Base-by-base conservation (phyloP, 768 basidiomycete genomes). In the Tulasnella sp. region DNA sequence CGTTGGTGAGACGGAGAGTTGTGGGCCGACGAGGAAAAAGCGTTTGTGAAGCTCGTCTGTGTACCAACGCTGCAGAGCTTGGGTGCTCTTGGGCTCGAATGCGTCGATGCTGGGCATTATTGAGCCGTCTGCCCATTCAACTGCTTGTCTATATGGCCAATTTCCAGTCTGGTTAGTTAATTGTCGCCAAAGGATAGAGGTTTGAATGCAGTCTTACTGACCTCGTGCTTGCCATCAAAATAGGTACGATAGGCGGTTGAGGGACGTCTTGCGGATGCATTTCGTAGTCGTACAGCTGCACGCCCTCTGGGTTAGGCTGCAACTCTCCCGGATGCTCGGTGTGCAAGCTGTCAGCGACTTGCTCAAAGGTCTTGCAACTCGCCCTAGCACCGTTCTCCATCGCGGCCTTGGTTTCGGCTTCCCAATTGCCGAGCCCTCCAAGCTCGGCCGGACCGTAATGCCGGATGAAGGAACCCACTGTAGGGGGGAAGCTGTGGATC, bases 261-360 rank as follows among this genome's bases (percentile, higher is more conserved):
- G 44, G 44, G 19, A 75, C 24, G 7, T 48, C 74, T 75, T 75
- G 74, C 31, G 74, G 74, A 19, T 39, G 31, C 46, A 75, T 42
- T 31, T 75, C 74, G 44, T 75, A 75, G 74, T 75, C 74, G 74
- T 75, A 75, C n/a, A 75, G 18, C 40, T 75, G 38, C 44, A 52
- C 40, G 12, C 34, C 40, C 10, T 52, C 74, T 12, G 40, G 39
- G 38, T 42, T 75, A 19, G 39, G 39, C 19, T 39, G 38, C 40
- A 75, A 24, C 39, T 56, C 74, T 44, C 74, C 74, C 10, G 31
- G 39, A 36, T 52, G 39, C 31, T 72, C 36, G 19, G 71, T 27
- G 9, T 38, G 71, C 38, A 75, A 40, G 44, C 40, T 36, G 18
- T 42, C 39, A 1, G 74, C 74, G 4, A 75, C 74, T 75, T 75